Evolutionary conservation across 192 early-diverging fungal species (phyloP).

Genomic region (Phycomyces nitens): DNA sequence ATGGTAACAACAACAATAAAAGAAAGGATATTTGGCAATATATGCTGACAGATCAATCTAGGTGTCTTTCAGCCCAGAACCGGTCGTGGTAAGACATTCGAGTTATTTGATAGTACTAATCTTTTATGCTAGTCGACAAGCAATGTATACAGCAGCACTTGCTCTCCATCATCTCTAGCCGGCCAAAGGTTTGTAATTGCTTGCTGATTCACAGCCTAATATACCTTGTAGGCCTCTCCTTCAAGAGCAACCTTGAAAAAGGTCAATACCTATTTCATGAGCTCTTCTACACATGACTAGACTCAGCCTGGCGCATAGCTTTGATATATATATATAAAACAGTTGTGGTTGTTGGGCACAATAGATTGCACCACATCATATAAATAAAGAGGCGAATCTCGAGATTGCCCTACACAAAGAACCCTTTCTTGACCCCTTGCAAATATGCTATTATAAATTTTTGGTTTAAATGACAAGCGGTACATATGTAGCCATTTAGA

Average conservation of each 20-base stretch:
- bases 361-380: no score
- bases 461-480: not conserved
- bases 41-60: no score
- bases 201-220: not conserved
- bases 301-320: conserved; percentile 23
- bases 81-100: not conserved
- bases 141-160: conserved; percentile 62
- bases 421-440: no score
- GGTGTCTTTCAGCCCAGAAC: conserved; percentile 12
- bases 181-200: conserved; percentile 43
- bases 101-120: not conserved
- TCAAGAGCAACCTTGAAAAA: conserved; percentile 75
- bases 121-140: conserved; percentile 36
- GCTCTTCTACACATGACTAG: conserved; percentile 18
- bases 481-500: conserved; percentile 5
- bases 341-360: no score
- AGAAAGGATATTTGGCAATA: no score
- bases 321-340: no score
- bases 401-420: no score
- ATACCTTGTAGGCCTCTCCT: conserved; percentile 53
- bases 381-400: conserved; percentile 3
- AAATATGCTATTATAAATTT: conserved; percentile 10
- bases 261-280: conserved; percentile 72
- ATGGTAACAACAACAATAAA: conserved; percentile 33
- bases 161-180: conserved; percentile 61